Conservation (phyloP, 176 grass and related monocot species). For the Triticum turgidum region DNA sequence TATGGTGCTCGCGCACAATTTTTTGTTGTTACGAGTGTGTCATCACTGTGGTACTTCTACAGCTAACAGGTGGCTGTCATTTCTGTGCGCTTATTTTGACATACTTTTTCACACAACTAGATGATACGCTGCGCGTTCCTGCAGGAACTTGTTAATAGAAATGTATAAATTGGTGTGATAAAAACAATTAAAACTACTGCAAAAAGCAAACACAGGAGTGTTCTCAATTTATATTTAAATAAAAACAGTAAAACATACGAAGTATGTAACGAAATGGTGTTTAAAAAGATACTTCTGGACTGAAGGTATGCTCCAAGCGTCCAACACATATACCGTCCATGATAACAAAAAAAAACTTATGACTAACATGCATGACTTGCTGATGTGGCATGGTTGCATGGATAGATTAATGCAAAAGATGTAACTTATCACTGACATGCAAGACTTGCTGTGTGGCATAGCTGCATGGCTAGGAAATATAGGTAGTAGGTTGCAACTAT, state of each 20-base stretch:
- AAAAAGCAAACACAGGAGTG: neutral
- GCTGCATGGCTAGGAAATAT: neutral
- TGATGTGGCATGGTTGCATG: neutral
- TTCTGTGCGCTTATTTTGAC: constrained; percentile 20
- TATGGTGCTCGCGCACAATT: neutral
- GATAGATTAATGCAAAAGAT: neutral
- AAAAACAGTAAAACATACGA: neutral
- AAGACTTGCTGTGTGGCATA: neutral
- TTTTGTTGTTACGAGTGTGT: neutral
- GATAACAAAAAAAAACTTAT: neutral
- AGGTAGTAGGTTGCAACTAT: neutral
- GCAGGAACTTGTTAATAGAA: neutral
- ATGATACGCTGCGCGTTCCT: neutral
- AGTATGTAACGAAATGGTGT: neutral
- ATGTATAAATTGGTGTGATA: neutral
- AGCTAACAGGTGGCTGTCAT: neutral
- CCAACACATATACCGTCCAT: neutral
- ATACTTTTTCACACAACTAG: constrained; percentile 1
- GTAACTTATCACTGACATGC: neutral
- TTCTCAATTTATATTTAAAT: neutral
- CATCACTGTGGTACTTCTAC: constrained; percentile 16
- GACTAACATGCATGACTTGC: neutral
- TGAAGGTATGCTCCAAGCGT: neutral
- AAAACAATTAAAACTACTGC: neutral
- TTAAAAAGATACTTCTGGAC: neutral